phyloP scores from a whole-genome alignment of 768 basidiomycete species.

The Boletus rufocinnamomeus region DNA sequence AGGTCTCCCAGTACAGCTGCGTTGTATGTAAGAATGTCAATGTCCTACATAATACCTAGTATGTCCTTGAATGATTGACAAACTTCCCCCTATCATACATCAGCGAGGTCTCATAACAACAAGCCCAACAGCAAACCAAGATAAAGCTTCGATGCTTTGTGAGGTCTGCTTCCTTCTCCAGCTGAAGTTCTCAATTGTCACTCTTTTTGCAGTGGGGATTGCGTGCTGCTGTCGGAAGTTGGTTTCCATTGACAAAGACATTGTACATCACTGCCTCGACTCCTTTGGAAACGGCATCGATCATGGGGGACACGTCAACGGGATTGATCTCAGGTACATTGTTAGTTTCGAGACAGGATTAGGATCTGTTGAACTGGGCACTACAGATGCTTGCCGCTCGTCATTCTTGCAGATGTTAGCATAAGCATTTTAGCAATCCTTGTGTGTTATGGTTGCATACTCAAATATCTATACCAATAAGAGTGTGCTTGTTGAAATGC shows the following conservation, averaged over 20 bases:
- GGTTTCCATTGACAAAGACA: background rate
- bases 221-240: background rate
- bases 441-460: background rate
- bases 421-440: background rate
- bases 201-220: no score
- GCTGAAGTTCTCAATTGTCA: no score
- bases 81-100: no score
- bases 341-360: background rate
- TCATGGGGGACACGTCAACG: background rate
- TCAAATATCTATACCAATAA: background rate
- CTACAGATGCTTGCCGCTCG: background rate
- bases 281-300: background rate
- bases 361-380: background rate
- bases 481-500: background rate
- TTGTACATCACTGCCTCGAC: background rate
- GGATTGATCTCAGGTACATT: background rate
- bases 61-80: no score
- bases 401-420: background rate
- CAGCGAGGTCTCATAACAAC: no score
- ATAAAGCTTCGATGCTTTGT: no score
- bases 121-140: no score
- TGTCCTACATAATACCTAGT: no score
- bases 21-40: no score
- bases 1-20: no score
- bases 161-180: no score